Evolutionary conservation across 495 filamentous ascomycete species (phyloP).

Genomic region (Stereocaulon alpinum): DNA sequence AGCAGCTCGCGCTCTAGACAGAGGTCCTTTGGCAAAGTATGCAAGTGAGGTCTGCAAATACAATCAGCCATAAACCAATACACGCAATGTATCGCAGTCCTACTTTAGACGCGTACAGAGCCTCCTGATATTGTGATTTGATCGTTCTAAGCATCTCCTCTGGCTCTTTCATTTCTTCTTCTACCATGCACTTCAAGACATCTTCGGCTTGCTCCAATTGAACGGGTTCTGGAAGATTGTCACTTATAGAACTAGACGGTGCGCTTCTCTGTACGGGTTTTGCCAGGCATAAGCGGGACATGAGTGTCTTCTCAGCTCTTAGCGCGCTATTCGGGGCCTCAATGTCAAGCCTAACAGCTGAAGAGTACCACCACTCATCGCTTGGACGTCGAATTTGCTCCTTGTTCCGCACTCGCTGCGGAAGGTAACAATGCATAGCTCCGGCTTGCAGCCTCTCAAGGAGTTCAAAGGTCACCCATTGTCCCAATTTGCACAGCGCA

Average conservation of each 20-base stretch:
- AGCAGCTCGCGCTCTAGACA: constrained; percentile 73
- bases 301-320: not conserved
- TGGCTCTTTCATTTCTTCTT: constrained; percentile 40
- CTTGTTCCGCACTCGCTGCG: not conserved
- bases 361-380: constrained; percentile 34
- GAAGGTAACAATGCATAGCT: not conserved
- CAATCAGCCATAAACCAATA: not conserved
- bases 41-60: constrained; percentile 64
- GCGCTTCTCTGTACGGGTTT: constrained; percentile 7
- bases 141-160: constrained; percentile 58
- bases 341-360: constrained; percentile 13
- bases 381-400: constrained; percentile 8
- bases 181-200: constrained; percentile 1
- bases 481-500: constrained; percentile 57
- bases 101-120: constrained; percentile 84
- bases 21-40: constrained; percentile 93
- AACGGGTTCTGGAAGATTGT: not conserved
- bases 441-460: constrained; percentile 17
- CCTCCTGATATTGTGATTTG: constrained; percentile 69
- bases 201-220: constrained; percentile 11
- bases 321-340: not conserved
- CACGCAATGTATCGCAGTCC: constrained; percentile 4
- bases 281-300: constrained; percentile 5
- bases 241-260: constrained; percentile 15
- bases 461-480: constrained; percentile 47